phyloP scores from a whole-genome alignment of 2,329 filamentous ascomycete species.

The Xylaria sp. region DNA sequence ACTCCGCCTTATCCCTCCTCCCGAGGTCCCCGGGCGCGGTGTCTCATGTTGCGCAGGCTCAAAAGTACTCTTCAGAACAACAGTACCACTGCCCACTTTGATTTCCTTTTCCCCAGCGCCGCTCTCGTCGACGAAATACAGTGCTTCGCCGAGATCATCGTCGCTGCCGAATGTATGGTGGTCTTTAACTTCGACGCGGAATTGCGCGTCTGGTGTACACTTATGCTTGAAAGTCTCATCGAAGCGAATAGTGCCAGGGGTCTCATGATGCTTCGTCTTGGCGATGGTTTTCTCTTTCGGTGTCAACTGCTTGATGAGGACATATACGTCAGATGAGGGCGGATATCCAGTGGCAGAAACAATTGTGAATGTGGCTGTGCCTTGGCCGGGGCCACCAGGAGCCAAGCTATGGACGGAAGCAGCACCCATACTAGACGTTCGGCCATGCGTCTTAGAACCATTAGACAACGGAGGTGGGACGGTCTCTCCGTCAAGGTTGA shows the following conservation, averaged over 20 bases:
- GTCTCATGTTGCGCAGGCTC: slow-evolving; percentile 45
- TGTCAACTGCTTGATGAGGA: slow-evolving; percentile 70
- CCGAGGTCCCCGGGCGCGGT: slow-evolving; percentile 30
- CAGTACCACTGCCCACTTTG: slow-evolving; percentile 72
- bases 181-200: slow-evolving; percentile 84
- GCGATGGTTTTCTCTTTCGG: slow-evolving; percentile 79
- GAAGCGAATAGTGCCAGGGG: slow-evolving; percentile 69
- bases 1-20: slow-evolving; percentile 34
- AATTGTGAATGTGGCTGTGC: slow-evolving; percentile 80
- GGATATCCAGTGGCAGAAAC: slow-evolving; percentile 81
- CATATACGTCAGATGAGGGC: slow-evolving; percentile 76
- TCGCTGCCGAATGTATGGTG: slow-evolving; percentile 85
- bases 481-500: slow-evolving; percentile 44
- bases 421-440: slow-evolving; percentile 65
- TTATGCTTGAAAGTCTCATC: slow-evolving; percentile 80
- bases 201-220: slow-evolving; percentile 82
- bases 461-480: slow-evolving; percentile 39
- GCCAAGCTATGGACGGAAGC: slow-evolving; percentile 71
- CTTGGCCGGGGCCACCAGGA: slow-evolving; percentile 65
- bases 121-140: slow-evolving; percentile 91
- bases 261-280: slow-evolving; percentile 92
- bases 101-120: slow-evolving; percentile 75
- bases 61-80: slow-evolving; percentile 78
- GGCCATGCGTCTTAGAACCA: slow-evolving; percentile 48
- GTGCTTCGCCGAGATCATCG: slow-evolving; percentile 79